Conservation (phyloP, 139 green algal species). For the Nannochloris sp. region DNA sequence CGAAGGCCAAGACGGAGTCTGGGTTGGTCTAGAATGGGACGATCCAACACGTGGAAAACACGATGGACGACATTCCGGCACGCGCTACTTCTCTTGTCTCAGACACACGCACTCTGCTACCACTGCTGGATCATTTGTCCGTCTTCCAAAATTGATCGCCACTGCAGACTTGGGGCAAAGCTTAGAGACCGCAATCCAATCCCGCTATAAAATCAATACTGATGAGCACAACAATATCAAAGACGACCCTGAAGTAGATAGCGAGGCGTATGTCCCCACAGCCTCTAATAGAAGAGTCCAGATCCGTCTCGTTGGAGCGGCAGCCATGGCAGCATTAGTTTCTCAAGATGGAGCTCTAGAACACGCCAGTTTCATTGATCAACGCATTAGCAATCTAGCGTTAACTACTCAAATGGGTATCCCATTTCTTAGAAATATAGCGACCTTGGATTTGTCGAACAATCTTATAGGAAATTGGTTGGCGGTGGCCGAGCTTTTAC, state of each 20-base stretch:
- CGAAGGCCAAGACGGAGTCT: constrained; percentile 46
- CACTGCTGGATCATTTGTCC: constrained; percentile 57
- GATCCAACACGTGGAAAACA: constrained; percentile 69
- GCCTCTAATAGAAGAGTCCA: constrained; percentile 26
- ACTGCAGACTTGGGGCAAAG: constrained; percentile 24
- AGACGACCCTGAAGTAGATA: too few relatives aligned
- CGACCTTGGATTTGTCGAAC: constrained; percentile 51
- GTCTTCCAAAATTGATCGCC: constrained; percentile 38
- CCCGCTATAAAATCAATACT: constrained; percentile 41
- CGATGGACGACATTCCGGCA: constrained; percentile 50
- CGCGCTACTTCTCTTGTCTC: constrained; percentile 58
- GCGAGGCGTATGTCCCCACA: constrained; percentile 42
- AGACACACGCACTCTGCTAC: neutral
- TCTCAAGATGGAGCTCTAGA: neutral
- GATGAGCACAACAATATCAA: neutral
- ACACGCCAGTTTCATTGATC: constrained; percentile 1
- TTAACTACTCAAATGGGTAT: neutral
- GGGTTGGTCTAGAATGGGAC: constrained; percentile 85
- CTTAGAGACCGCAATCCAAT: constrained; percentile 38
- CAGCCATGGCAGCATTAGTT: constrained; percentile 31
- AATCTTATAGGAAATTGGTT: constrained; percentile 64
- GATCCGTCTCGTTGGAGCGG: constrained; percentile 57
- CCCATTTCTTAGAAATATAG: neutral
- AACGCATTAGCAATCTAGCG: neutral
- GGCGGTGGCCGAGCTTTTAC: constrained; percentile 11